Conservation (phyloP, 345 rosid genomes). For the Dovyalis caffra region DNA sequence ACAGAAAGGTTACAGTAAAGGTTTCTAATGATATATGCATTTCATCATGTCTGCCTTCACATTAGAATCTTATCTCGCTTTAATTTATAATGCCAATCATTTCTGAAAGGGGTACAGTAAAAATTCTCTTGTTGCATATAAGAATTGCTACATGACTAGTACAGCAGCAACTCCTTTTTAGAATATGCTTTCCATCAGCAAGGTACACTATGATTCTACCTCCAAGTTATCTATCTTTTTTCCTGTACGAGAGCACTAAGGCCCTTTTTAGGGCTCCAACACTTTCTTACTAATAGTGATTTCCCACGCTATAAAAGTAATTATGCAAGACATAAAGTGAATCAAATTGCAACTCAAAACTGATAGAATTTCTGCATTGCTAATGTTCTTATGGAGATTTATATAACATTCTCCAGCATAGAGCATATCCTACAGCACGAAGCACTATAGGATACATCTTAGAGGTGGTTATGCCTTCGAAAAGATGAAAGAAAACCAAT, state of each 20-base stretch:
- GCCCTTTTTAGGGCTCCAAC: background rate
- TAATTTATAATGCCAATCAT: slow-evolving; percentile 15
- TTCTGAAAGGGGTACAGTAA: background rate
- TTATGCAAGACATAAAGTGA: no score
- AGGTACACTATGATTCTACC: background rate
- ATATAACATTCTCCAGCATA: no score
- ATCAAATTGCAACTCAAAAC: no score
- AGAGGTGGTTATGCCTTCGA: background rate
- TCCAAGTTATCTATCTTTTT: background rate
- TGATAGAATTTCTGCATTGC: no score
- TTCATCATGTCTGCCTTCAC: slow-evolving; percentile 9
- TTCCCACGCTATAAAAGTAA: background rate
- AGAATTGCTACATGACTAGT: background rate
- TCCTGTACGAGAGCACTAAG: background rate
- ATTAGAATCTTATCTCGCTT: slow-evolving; percentile 23
- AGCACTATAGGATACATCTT: background rate
- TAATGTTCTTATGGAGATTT: no score
- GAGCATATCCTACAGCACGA: background rate
- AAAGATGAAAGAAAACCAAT: background rate
- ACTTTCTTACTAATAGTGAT: slow-evolving; percentile 4
- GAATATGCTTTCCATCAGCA: slow-evolving; percentile 14
- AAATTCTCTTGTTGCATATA: background rate
- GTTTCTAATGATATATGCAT: background rate
- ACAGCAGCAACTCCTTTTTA: slow-evolving; percentile 1
- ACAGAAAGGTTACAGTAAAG: background rate